phyloP scores from a whole-genome alignment of 495 filamentous ascomycete species.

The Aspergillus kassunensis region DNA sequence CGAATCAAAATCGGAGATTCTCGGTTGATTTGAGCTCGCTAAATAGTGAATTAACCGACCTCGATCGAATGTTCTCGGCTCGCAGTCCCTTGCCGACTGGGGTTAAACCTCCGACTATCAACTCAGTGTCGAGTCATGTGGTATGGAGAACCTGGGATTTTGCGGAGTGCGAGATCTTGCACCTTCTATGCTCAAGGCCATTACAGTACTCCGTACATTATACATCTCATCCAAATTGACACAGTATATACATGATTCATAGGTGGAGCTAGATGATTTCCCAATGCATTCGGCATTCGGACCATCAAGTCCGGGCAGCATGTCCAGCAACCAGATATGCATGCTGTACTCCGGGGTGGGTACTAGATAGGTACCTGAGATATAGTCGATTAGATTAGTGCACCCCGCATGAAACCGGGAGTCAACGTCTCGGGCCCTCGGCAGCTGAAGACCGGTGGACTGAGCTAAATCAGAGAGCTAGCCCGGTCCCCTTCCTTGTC shows the following conservation, averaged over 20 bases:
- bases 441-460: neutral
- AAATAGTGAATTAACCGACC: constrained; percentile 5
- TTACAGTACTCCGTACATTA: neutral
- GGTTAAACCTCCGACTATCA: too few relatives aligned
- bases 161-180: neutral
- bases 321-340: neutral
- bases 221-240: neutral
- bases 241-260: neutral
- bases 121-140: constrained; percentile 6
- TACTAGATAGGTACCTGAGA: constrained; percentile 8
- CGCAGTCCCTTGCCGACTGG: constrained; percentile 4
- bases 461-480: constrained; percentile 52
- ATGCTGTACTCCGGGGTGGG: too few relatives aligned
- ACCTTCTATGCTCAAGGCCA: too few relatives aligned
- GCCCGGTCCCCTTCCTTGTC: constrained; percentile 73
- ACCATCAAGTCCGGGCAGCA: constrained; percentile 1
- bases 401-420: constrained; percentile 3
- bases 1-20: neutral
- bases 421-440: neutral
- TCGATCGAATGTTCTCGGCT: neutral
- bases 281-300: too few relatives aligned
- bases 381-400: constrained; percentile 7
- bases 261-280: too few relatives aligned
- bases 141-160: neutral
- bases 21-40: constrained; percentile 10